Percentiles rank a stretch among this genome's conserved stretches.
Evolutionary conservation across 2,329 filamentous ascomycete species (phyloP).

Genomic region (Nemania sp.): DNA sequence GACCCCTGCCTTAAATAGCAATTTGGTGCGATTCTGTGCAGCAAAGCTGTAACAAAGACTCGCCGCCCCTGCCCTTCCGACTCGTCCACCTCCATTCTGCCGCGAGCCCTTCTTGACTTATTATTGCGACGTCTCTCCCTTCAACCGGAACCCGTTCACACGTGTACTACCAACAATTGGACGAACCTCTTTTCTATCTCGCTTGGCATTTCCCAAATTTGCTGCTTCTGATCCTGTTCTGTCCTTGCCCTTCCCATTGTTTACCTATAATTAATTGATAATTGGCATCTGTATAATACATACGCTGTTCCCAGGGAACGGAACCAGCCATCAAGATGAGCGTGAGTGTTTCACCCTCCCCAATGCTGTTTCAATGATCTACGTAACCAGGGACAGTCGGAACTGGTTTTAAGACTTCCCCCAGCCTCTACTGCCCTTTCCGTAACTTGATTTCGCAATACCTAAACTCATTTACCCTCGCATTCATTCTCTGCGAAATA

Average conservation of each 20-base stretch:
- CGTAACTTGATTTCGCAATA: constrained; percentile 12
- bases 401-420: constrained; percentile 6
- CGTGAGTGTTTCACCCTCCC: constrained; percentile 48
- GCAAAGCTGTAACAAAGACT: constrained; percentile 24
- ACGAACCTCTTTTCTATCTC: background rate
- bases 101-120: constrained; percentile 9
- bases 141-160: background rate
- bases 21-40: constrained; percentile 9
- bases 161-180: too few species aligned
- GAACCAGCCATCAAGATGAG: constrained; percentile 47
- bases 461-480: constrained; percentile 18
- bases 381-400: constrained; percentile 6
- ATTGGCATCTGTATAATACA: background rate
- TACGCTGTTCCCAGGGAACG: constrained; percentile 4
- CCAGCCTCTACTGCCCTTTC: constrained; percentile 5
- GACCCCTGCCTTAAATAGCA: constrained; percentile 13
- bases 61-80: constrained; percentile 4
- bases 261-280: constrained; percentile 1
- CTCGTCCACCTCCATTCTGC: constrained; percentile 12
- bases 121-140: constrained; percentile 5
- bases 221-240: background rate
- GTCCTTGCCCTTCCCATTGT: background rate
- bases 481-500: constrained; percentile 6
- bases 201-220: background rate
- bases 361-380: constrained; percentile 35